Evolutionary conservation across 1,284 basidiomycete genomes (phyloP), one percentile per base, ranked within the genome.

Genomic region (Irpex lacteus): DNA sequence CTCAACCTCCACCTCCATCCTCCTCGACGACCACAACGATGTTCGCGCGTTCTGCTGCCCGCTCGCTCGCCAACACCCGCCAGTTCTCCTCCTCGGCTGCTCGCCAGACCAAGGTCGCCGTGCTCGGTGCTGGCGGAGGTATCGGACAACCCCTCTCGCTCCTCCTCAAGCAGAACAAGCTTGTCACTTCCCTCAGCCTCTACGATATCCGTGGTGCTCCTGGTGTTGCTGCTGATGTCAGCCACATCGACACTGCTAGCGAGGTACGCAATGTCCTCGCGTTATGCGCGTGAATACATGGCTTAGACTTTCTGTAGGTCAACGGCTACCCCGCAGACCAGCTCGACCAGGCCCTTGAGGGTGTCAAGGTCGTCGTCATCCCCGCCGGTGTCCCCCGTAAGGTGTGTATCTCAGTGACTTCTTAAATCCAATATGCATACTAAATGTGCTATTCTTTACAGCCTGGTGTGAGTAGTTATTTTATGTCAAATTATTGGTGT

Each of bases 311-410:
- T 19, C 58, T n/a, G 55, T 67, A 94, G 91, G 92, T 94, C 67
- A 83, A 81, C 47, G 95, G 95, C 65, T 96, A 89, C 75, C 82
- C 90, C 67, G 88, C 90, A 61, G 91, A 94, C 77, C 86, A 95
- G 76, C 87, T 98, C 72, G 92, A 94, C 75, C 84, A 89, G 71
- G 94, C 95, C 21, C 85, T 98, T 65, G 87, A 92, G 67, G 94
- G 91, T 70, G 90, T 86, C 68, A 84, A 96, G 79, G 90, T 99
- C 69, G 91, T 99, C 70, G 92, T 99, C 71, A 98, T 98, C 78
- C 98, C 98, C 66, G 97, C 97, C 78, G 98, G 97, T 87, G 95
- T 96, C 65, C 95, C 95, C 68, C 85, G 95, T 75, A 96, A 96
- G 88, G 94, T 95, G 77, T 61, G 80, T 78, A 76, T 71, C 52